Base-by-base conservation (phyloP, 495 filamentous ascomycete genomes). In the Annulohypoxylon stygium region DNA sequence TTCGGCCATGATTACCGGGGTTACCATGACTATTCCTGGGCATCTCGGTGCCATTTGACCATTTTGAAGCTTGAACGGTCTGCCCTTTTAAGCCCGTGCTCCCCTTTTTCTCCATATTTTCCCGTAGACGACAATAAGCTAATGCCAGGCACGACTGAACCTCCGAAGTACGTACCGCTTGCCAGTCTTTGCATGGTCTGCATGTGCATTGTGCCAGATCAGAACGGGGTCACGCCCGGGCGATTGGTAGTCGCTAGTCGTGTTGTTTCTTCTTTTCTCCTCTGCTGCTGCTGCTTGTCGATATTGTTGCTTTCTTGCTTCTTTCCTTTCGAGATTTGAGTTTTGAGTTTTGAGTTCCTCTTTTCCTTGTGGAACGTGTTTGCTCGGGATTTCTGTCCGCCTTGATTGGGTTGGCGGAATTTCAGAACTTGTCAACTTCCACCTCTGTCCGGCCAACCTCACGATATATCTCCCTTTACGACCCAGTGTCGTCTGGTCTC, bases 71-170 rank as follows among this genome's bases (percentile, higher is more conserved):
- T 62, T 59, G 55, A 51, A 34, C 57, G 58, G 50, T 54, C 23
- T n/a, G 12, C 25, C 12, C 3, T 50, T 63, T 41, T 36, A 65
- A 33, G 45, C 65, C 65, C 53, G 61, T 50, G 9, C 54, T 66
- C 70, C 70, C 59, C 34, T 61, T 75, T 66, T 75, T 68, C 72
- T 7, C 72, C 67, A 71, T 54, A 75, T 47, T 65, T 67, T 33
- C 60, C 3, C 50, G 50, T 75, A 71, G 59, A 68, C 67, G 72
- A 71, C 26, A 64, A 67, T 65, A 30, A 65, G 63, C 72, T 75
- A 71, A 71, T 75, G 72, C 67, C 67, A 75, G 67, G 72, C 41
- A 75, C 72, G 60, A 75, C 53, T 63, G 61, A 58, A 51, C 39
- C 62, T 53, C 61, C 34, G 48, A 65, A 37, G 48, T 50, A 64